Percentiles rank a stretch among this genome's conserved stretches.
Evolutionary conservation across 2,329 filamentous ascomycete genomes (phyloP).

Genomic region (Huntiella decipiens): DNA sequence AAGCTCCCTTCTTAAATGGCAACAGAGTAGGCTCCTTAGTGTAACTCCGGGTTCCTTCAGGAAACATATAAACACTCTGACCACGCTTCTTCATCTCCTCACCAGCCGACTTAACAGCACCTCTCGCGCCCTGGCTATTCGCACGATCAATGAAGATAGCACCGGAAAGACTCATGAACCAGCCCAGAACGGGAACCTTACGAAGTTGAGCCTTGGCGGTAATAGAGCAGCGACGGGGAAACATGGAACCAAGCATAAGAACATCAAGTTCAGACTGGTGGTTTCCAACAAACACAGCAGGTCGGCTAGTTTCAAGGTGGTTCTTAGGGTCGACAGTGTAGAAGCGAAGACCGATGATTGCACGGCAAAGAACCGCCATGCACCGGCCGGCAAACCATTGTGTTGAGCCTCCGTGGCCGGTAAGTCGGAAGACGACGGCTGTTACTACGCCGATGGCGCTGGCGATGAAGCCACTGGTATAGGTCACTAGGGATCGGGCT

Average conservation of each 20-base stretch:
- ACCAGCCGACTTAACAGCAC: conserved; percentile 70
- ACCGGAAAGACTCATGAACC: conserved; percentile 80
- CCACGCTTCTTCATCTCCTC: conserved; percentile 52
- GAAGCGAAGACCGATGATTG: conserved; percentile 61
- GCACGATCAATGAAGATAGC: conserved; percentile 90
- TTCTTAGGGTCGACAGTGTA: conserved; percentile 47
- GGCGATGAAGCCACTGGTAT: conserved; percentile 38
- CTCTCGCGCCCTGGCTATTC: conserved; percentile 63
- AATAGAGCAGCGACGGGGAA: conserved; percentile 79
- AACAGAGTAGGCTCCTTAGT: conserved; percentile 60
- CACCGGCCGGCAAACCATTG: conserved; percentile 69
- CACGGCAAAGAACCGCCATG: conserved; percentile 64
- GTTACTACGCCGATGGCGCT: conserved; percentile 59
- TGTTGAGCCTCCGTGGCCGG: conserved; percentile 54
- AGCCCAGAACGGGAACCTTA: conserved; percentile 67
- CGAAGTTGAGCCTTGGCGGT: conserved; percentile 79
- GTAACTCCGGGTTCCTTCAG: conserved; percentile 87
- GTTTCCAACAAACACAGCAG: conserved; percentile 82
- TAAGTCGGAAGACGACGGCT: conserved; percentile 49
- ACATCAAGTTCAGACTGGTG: conserved; percentile 96
- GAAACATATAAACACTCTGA: conserved; percentile 73
- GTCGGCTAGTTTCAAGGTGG: conserved; percentile 45
- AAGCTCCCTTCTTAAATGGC: conserved; percentile 98
- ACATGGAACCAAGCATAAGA: conserved; percentile 71
- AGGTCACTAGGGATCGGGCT: conserved; percentile 48